Conservation (phyloP, 2,329 filamentous ascomycete species). For the Pyrenophora tritici-repentis region DNA sequence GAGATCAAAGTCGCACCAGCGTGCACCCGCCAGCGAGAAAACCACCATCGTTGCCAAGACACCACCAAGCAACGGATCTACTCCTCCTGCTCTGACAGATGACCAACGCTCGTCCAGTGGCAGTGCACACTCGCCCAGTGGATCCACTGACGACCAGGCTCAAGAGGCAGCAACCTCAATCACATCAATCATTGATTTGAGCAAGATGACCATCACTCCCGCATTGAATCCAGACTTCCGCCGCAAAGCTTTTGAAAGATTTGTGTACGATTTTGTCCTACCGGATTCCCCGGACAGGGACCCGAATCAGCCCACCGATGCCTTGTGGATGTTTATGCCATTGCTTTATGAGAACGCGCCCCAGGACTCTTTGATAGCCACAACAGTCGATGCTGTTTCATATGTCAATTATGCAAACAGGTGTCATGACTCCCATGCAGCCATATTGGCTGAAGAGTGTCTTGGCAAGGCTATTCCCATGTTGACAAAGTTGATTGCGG, state of each 20-base stretch:
- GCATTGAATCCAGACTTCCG: conserved; percentile 25
- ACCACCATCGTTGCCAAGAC: conserved; percentile 17
- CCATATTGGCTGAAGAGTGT: conserved; percentile 28
- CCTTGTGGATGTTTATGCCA: conserved; percentile 36
- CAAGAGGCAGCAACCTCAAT: not conserved
- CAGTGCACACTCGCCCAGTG: conserved; percentile 8
- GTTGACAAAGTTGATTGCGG: conserved; percentile 30
- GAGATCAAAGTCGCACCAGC: conserved; percentile 35
- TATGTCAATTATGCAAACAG: conserved; percentile 38
- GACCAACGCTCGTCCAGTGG: conserved; percentile 13
- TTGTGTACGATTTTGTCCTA: conserved; percentile 40
- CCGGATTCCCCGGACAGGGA: conserved; percentile 23
- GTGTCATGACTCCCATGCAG: conserved; percentile 31
- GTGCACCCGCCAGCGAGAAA: conserved; percentile 13
- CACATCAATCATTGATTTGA: conserved; percentile 9
- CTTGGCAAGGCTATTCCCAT: conserved; percentile 28
- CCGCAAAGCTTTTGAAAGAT: conserved; percentile 36
- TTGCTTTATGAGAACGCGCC: conserved; percentile 27
- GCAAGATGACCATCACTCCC: conserved; percentile 19
- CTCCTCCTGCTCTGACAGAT: conserved; percentile 8
- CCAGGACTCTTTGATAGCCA: conserved; percentile 30
- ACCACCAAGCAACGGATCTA: conserved; percentile 18
- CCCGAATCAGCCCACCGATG: conserved; percentile 26
- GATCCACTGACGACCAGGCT: conserved; percentile 1
- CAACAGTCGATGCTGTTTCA: conserved; percentile 31